Evolutionary conservation across 2,329 filamentous ascomycete species (phyloP), one percentile per base, ranked within the genome.

Genomic region (Aspergillus sp.): DNA sequence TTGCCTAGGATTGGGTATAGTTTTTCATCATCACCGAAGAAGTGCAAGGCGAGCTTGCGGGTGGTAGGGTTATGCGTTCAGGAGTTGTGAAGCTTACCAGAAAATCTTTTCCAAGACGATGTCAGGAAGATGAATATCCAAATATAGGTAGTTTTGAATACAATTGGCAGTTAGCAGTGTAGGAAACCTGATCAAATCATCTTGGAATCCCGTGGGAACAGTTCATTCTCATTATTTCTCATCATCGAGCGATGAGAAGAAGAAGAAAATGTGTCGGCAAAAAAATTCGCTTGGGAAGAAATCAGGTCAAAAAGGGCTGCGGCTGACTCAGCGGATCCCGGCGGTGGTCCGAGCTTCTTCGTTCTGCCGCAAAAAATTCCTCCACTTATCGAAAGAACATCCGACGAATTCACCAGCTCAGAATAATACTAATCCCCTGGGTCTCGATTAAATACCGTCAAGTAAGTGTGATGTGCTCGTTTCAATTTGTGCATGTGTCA

Each of bases 21-120:
- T 44, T 46, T 51, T 52, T 57, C 60, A 64, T 74, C 71, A 74
- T 75, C 72, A 73, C 56, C 54, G 66, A 64, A 68, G 59, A 55
- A 48, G 49, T 50, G 44, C 43, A 50, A 42, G 39, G 39, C 45
- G 42, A 37, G 45, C 45, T 46, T 42, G 38, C 32, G 36, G 45
- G 43, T 39, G 37, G 33, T 26, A 37, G 39, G 46, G 46, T 46
- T 44, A 46, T 49, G 52, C 52, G 55, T 56, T 55, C 53, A 52
- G 51, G 52, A 56, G 49, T 49, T 39, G 19, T 19, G 9, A 13
- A 26, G 35, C 32, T 32, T 43, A 43, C 26, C 32, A 37, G 10
- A 36, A 13, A 19, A 19, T 19, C 19, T 19, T 19, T 19, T 19
- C 4, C 19, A 19, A 13, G 7, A 41, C 7, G 37, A 39, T 27